A percentile compares a stretch with the other conserved stretches of the same genome.
phyloP scores from a whole-genome alignment of 305 asterid genomes.

The Ilex paraguariensis region DNA sequence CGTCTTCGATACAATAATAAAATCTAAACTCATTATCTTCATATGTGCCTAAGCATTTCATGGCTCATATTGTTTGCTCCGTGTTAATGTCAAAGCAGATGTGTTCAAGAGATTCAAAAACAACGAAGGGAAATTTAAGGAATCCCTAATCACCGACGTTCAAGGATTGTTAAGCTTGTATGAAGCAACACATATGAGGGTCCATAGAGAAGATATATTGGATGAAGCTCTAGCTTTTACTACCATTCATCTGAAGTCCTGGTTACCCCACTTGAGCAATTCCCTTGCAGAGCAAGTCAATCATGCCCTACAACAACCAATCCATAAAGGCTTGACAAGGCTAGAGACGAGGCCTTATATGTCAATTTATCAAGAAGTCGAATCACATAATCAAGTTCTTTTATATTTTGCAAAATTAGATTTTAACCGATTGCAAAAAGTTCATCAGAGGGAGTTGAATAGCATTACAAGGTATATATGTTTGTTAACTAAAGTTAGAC shows the following conservation, averaged over 20 bases:
- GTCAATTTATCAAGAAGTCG: not conserved
- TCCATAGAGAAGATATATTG: not conserved
- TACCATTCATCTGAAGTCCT: not conserved
- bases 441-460: not conserved
- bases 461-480: too few species aligned
- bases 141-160: not conserved
- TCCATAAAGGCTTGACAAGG: not conserved
- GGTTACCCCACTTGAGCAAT: not conserved
- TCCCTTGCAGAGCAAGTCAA: not conserved
- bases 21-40: too few species aligned
- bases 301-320: not conserved
- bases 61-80: too few species aligned
- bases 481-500: too few species aligned
- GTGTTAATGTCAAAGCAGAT: not conserved
- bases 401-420: not conserved
- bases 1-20: too few species aligned
- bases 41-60: too few species aligned
- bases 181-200: not conserved
- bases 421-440: not conserved
- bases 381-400: not conserved
- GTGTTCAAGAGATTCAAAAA: not conserved
- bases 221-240: conserved; percentile 1
- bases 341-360: not conserved
- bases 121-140: not conserved
- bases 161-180: not conserved